Evolutionary conservation across 305 asterid genomes (phyloP).

Genomic region (Plantago coronopus): DNA sequence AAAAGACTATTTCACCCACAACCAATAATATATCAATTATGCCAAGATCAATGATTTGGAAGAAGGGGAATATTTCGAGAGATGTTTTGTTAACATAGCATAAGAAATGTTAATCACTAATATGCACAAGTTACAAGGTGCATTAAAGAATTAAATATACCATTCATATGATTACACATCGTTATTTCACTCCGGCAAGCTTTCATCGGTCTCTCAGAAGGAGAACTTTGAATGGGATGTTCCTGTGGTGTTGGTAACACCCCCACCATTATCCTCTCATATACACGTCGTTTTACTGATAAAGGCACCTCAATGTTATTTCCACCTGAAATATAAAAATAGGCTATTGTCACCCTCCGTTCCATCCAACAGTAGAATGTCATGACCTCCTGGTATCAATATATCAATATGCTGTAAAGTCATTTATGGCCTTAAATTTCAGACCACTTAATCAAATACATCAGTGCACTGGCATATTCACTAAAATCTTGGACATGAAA

Average conservation of each 20-base stretch:
- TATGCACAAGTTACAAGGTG: neutral
- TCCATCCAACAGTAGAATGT: too few relatives aligned
- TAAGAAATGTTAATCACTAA: neutral
- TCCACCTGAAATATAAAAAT: neutral
- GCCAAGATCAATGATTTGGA: too few relatives aligned
- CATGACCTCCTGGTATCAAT: too few relatives aligned
- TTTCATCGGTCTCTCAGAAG: constrained; percentile 14
- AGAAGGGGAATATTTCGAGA: neutral
- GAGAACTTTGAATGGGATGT: constrained; percentile 5
- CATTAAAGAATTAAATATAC: constrained; percentile 17
- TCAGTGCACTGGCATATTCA: too few relatives aligned
- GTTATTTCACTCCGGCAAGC: constrained; percentile 8
- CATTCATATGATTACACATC: constrained; percentile 7
- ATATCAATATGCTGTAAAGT: too few relatives aligned
- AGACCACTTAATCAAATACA: too few relatives aligned
- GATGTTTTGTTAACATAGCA: neutral
- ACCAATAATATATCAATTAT: too few relatives aligned
- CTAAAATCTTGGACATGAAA: too few relatives aligned
- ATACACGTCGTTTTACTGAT: neutral
- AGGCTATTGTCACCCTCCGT: too few relatives aligned
- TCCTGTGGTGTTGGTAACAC: neutral
- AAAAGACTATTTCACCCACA: neutral
- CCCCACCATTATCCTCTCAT: constrained; percentile 5
- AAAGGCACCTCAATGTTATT: neutral
- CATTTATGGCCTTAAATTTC: too few relatives aligned